These are phyloP conservation scores for Termitomyces sp. DNA, from an alignment of 768 basidiomycete species.

Conservation along the genomic window DNA sequence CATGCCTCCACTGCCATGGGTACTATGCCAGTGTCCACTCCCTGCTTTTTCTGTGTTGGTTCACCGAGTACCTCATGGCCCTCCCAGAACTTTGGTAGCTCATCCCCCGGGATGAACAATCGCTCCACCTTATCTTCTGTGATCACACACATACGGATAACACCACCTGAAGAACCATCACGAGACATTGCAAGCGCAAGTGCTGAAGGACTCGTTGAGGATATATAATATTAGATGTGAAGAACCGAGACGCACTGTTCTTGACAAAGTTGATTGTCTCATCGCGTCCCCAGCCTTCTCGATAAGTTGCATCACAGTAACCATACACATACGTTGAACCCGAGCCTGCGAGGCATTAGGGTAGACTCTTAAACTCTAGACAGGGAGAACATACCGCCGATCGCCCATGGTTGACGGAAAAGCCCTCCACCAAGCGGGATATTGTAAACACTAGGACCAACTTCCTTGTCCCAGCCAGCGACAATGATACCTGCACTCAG, in stretches of 20 bases:
- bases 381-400: constrained; percentile 68
- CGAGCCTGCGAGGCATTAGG: constrained; percentile 52
- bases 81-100: constrained; percentile 89
- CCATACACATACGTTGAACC: constrained; percentile 99
- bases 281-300: constrained; percentile 87
- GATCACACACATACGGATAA: constrained; percentile 96
- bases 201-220: constrained; percentile 43
- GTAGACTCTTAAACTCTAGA: neutral
- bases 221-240: neutral
- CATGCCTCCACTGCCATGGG: constrained; percentile 49
- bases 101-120: constrained; percentile 86
- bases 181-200: constrained; percentile 94
- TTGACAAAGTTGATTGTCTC: constrained; percentile 93
- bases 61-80: constrained; percentile 67
- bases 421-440: constrained; percentile 95
- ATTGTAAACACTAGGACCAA: constrained; percentile 92
- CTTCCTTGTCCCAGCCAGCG: constrained; percentile 93
- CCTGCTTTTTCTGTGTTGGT: constrained; percentile 27
- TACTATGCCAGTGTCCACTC: constrained; percentile 32
- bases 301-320: constrained; percentile 97
- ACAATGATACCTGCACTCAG: constrained; percentile 95
- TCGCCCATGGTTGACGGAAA: constrained; percentile 98
- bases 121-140: constrained; percentile 90
- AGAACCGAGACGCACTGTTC: constrained; percentile 67
- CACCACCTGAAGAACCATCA: constrained; percentile 97